Base-by-base conservation (phyloP, 148 eudicot genomes). In the Silene latifolia region DNA sequence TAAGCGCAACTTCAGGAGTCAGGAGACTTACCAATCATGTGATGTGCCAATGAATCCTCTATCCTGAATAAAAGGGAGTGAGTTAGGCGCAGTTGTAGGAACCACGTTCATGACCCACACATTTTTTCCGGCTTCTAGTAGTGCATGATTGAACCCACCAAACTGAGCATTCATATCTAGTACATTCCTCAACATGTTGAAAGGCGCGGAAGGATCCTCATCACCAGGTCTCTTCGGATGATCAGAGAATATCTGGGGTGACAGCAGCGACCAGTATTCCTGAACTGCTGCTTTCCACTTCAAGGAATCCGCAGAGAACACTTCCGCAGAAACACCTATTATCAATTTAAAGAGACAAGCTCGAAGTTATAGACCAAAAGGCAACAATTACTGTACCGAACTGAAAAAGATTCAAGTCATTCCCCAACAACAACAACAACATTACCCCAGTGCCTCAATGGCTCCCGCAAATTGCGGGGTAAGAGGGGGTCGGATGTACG, bases 61-160 rank as follows among this genome's bases (percentile, higher is more conserved):
- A 82, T 94, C 98, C 8, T 86, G 82, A 29, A 94, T 87, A 48
- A 94, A 75, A 17, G 98, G 97, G 51, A 94, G 92, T 42, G 80
- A 65, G 76, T 89, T 86, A 19, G 83, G 82, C 21, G 89, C 91
- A 77, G 69, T 87, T n/a, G 87, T 88, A 27, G 98, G 97, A 61
- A 90, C 89, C 76, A 94, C 98, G 81, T 94, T 94, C 98, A 94
- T 94, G 72, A 94, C 97, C 98, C 97, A 94, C 7, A 91, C 93
- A 35, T 94, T 83, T 81, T 92, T 94, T 72, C 85, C 83, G 60
- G 90, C 83, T 82, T 94, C 98, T 72, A 90, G 82, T 70, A 92
- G 77, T 13, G 97, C 98, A 63, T 84, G 81, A 83, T 84, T 94
- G 64, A 92, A 87, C 23, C 98, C 97, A 46, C 97, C 97, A 81